Base-by-base conservation (phyloP, 345 rosid genomes). In the Hirschfeldia incana region DNA sequence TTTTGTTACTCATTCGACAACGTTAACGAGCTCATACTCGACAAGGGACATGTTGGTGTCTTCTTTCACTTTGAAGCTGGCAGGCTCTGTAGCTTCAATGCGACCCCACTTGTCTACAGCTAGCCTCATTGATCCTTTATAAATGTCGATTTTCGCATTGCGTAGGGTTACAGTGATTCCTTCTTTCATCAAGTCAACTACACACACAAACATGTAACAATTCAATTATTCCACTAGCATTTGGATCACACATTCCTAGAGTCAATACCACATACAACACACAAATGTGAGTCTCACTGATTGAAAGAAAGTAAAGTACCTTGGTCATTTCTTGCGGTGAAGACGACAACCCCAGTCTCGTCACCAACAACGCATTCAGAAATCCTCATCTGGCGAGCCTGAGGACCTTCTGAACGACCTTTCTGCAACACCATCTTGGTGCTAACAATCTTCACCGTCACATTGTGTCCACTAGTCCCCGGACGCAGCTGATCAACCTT, bases 311-410 rank as follows among this genome's bases (percentile, higher is more conserved):
- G 59, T 53, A 5, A 65, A 28, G 17, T 49, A 92, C 98, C 99
- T 93, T 91, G 99, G 77, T 91, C 98, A 85, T 91, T 91, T 75
- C 98, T 89, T 65, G 99, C 97, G 0, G 93, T 90, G 53, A 95
- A 95, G 70, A 95, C 76, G 59, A 95, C 84, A 79, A 95, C 83
- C 76, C 97, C 98, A 0, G 98, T 92, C 82, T 92, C 99, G 58
- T 95, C 99, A 28, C 98, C 99, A 5, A 95, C 89, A 88, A 95
- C 83, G 76, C 92, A 87, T 83, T 95, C 98, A 68, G 92, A 89
- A 81, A 88, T 82, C 10, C 91, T 81, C 88, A 88, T 88, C 75
- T 92, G 97, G 32, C 98, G 94, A 34, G 84, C 76, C 78, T 88
- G 92, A 77, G 89, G 81, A 72, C 91, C 91, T 78, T 87, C 89